Evolutionary conservation across 352 stramenopile genomes (phyloP), one percentile per base, ranked within the genome.

Genomic region (Globisporangium spiculum): DNA sequence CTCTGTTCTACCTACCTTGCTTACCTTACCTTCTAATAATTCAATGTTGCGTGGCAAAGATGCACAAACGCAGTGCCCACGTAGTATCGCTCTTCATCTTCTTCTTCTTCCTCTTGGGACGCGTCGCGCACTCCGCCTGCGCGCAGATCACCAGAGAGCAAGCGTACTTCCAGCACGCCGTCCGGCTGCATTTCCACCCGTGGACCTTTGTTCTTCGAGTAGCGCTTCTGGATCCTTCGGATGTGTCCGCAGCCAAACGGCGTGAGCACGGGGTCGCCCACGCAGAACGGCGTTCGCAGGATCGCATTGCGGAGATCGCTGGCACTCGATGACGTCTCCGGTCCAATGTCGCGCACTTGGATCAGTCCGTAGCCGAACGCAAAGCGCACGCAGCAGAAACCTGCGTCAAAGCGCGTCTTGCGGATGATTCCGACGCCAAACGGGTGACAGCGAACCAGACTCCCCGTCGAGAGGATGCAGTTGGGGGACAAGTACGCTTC

Each of bases 341-440:
- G 60, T 3, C 26, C 36, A 8, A 93, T 36, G 8, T 89, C 79
- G 26, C 83, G 67, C 9, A 91, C 85, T 18, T 75, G 75, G n/a
- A 93, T 53, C 56, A 85, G 75, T 6, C 75, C 84, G 44, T 83
- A 80, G 2, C 84, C 87, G 65, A 92, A 94, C 0, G 67, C 41
- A 65, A 93, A 90, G 2, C 84, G 77, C n/a, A 93, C 74, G 18
- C 76, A 68, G 52, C 85, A 91, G 36, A 89, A 78, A 0, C 84
- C 86, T 24, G 66, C 65, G 48, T 79, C 78, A 53, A 90, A 94
- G 44, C 72, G 76, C 8, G 87, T 91, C 16, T 83, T 65, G 10
- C 80, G 86, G 38, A 94, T 69, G 62, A 93, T 81, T 0, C 84
- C 87, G 22, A 90, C 72, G 26, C 84, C 87, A 67, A 88, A 83